Evolutionary conservation across 2,329 filamentous ascomycete species (phyloP).

Genomic region (Rhynchosporium graminicola): DNA sequence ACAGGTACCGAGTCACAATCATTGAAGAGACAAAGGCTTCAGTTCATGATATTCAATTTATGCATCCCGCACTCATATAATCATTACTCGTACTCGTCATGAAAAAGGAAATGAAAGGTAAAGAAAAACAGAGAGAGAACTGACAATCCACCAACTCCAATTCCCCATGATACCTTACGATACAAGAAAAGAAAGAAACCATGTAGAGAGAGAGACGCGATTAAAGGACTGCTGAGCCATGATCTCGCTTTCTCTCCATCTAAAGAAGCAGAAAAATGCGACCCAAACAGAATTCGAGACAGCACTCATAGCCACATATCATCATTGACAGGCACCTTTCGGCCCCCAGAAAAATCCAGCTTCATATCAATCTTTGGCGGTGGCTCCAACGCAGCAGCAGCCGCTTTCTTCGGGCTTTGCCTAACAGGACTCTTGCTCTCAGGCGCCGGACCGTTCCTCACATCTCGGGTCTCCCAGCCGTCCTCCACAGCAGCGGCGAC

Average conservation of each 20-base stretch:
- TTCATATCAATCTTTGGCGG: conserved; percentile 40
- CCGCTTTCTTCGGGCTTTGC: conserved; percentile 42
- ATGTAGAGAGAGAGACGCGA: conserved; percentile 5
- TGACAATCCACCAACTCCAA: neutral
- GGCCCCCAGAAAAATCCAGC: conserved; percentile 34
- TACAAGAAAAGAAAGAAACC: conserved; percentile 9
- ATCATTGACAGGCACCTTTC: conserved; percentile 24
- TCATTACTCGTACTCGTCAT: conserved; percentile 22
- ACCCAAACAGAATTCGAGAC: neutral
- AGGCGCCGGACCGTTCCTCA: conserved; percentile 68
- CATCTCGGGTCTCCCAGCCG: conserved; percentile 80
- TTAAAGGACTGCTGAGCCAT: neutral
- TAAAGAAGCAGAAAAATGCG: neutral
- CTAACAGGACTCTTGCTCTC: conserved; percentile 49
- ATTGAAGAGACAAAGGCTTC: neutral
- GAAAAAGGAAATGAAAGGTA: conserved; percentile 8
- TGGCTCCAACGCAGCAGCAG: conserved; percentile 21
- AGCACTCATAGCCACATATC: conserved; percentile 33
- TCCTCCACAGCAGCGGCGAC: conserved; percentile 84
- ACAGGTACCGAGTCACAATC: too few relatives aligned
- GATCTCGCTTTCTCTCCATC: neutral
- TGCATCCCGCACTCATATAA: conserved; percentile 22
- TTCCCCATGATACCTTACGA: neutral
- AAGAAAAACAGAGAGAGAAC: conserved; percentile 8
- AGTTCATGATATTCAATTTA: conserved; percentile 29